Evolutionary conservation across 371 early-diverging fungal genomes (phyloP).

Genomic region (Mucor mucedo): DNA sequence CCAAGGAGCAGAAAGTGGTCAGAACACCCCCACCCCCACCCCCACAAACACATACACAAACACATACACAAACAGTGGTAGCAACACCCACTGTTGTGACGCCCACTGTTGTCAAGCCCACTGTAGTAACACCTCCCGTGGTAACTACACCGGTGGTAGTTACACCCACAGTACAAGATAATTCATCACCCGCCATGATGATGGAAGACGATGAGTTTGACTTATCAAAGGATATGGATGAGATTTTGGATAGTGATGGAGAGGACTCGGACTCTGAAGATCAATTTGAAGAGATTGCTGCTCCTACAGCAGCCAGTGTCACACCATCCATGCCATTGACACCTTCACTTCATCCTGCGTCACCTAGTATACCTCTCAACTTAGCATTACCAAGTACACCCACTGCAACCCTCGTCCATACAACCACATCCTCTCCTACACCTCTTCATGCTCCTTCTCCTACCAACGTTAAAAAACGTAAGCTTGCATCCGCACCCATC

Average conservation of each 20-base stretch:
- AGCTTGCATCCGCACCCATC: slow-evolving; percentile 31
- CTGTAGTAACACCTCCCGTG: background rate
- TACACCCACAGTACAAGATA: background rate
- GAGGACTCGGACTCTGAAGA: slow-evolving; percentile 19
- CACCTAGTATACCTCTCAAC: slow-evolving; percentile 23
- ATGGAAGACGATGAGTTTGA: slow-evolving; percentile 18
- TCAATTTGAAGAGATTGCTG: slow-evolving; percentile 24
- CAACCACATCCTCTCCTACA: slow-evolving; percentile 1
- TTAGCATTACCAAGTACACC: slow-evolving; percentile 21
- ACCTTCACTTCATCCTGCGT: slow-evolving; percentile 10
- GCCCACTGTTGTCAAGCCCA: background rate
- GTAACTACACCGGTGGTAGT: background rate
- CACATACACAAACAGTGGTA: no score
- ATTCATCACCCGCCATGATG: background rate
- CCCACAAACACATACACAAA: no score
- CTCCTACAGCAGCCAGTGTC: slow-evolving; percentile 3
- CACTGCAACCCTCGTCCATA: background rate
- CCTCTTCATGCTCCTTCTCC: slow-evolving; percentile 1
- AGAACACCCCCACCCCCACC: background rate
- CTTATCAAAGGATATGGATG: slow-evolving; percentile 31
- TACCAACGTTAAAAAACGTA: slow-evolving; percentile 19
- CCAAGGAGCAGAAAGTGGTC: background rate
- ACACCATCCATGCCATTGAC: slow-evolving; percentile 18
- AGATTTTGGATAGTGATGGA: slow-evolving; percentile 22
- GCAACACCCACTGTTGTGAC: no score